Evolutionary conservation across 2,329 filamentous ascomycete genomes (phyloP).

Genomic region (Aspergillus luchuensis): DNA sequence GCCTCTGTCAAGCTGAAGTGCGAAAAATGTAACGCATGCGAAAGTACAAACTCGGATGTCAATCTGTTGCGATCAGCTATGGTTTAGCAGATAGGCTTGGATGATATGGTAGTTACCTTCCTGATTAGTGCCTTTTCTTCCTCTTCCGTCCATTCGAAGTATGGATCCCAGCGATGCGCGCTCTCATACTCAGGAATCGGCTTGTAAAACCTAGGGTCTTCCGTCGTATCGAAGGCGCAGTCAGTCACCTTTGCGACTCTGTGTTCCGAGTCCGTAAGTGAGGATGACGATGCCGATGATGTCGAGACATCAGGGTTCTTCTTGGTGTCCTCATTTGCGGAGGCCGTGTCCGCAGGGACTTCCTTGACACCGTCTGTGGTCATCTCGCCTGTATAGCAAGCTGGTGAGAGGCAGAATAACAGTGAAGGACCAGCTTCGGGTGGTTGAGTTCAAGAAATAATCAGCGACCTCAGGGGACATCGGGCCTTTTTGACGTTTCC

Average conservation of each 20-base stretch:
- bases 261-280: slow-evolving; percentile 9
- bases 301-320: slow-evolving; percentile 11
- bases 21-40: slow-evolving; percentile 63
- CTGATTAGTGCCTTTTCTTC: slow-evolving; percentile 46
- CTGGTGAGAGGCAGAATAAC: background rate
- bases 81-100: background rate
- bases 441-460: background rate
- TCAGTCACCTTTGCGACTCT: slow-evolving; percentile 20
- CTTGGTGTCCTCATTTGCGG: slow-evolving; percentile 16
- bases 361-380: slow-evolving; percentile 18
- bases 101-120: slow-evolving; percentile 33
- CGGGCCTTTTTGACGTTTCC: slow-evolving; percentile 1
- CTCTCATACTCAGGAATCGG: slow-evolving; percentile 50
- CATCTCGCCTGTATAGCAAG: slow-evolving; percentile 18
- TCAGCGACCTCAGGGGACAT: background rate
- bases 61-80: slow-evolving; percentile 33
- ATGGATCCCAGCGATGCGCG: slow-evolving; percentile 51
- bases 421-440: background rate
- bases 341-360: slow-evolving; percentile 2
- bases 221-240: slow-evolving; percentile 38
- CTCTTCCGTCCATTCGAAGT: slow-evolving; percentile 47
- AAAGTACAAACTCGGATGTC: slow-evolving; percentile 47
- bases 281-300: slow-evolving; percentile 19
- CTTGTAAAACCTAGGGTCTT: slow-evolving; percentile 41
- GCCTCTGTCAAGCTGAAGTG: slow-evolving; percentile 64